A percentile compares a stretch with the other conserved stretches of the same genome.
phyloP scores from a whole-genome alignment of 139 green algal genomes.

The Coccomyxa sp. region DNA sequence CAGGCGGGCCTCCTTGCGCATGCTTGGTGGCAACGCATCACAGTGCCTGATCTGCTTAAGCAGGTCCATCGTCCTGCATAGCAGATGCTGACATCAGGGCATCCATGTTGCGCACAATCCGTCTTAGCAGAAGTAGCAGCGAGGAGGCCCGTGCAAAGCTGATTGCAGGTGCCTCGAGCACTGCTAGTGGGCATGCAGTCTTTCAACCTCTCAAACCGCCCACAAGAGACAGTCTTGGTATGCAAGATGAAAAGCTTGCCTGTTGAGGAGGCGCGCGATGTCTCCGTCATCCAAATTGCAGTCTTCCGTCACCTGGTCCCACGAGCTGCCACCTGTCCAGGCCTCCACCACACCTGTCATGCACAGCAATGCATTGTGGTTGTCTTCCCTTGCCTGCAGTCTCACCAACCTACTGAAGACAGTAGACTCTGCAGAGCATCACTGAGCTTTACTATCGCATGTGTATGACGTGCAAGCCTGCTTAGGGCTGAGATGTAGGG shows the following conservation, averaged over 20 bases:
- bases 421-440: background rate
- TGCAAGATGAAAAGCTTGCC: no score
- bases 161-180: no score
- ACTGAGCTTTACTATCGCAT: background rate
- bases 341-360: slow-evolving; percentile 74
- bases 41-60: slow-evolving; percentile 61
- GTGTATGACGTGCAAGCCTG: background rate
- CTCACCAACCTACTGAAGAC: background rate
- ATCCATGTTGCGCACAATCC: no score
- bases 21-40: slow-evolving; percentile 43
- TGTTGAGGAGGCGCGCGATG: slow-evolving; percentile 72
- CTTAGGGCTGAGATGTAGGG: background rate
- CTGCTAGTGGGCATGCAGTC: no score
- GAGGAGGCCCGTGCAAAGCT: no score
- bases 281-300: slow-evolving; percentile 81
- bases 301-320: slow-evolving; percentile 60
- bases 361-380: slow-evolving; percentile 26
- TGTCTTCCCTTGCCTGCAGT: background rate
- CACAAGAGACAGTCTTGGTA: no score
- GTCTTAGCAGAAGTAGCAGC: no score
- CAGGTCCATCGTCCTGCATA: slow-evolving; percentile 76
- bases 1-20: slow-evolving; percentile 40
- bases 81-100: no score
- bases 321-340: slow-evolving; percentile 66
- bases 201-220: no score